phyloP scores from a whole-genome alignment of 371 early-diverging fungal species.

The Circinella umbellata region DNA sequence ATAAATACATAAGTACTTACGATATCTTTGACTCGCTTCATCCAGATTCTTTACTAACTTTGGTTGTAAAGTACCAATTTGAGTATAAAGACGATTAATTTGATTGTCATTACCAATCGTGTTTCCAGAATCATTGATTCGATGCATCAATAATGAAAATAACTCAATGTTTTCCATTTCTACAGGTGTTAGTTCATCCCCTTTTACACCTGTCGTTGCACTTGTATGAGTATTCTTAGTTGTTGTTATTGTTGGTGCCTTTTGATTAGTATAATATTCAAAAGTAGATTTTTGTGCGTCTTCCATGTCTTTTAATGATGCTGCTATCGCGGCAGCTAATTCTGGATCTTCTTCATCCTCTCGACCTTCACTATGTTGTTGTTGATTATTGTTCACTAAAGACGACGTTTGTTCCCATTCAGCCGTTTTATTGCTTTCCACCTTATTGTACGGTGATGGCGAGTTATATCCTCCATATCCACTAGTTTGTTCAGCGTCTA shows the following conservation, averaged over 20 bases:
- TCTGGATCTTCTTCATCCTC: constrained; percentile 84
- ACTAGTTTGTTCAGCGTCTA: constrained; percentile 62
- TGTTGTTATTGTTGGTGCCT: neutral
- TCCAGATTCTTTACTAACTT: constrained; percentile 71
- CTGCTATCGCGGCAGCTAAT: constrained; percentile 91
- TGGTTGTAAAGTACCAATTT: constrained; percentile 71
- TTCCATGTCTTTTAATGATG: constrained; percentile 77
- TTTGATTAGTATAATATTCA: constrained; percentile 14
- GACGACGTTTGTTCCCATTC: neutral
- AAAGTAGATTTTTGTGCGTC: constrained; percentile 16
- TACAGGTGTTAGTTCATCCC: constrained; percentile 50
- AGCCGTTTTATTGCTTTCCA: neutral
- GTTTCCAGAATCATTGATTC: constrained; percentile 50
- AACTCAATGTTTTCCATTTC: constrained; percentile 77
- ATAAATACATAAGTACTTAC: constrained; percentile 29
- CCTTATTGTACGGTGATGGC: constrained; percentile 14
- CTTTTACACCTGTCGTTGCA: neutral
- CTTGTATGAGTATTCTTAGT: no score
- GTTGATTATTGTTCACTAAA: no score
- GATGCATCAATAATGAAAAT: constrained; percentile 71
- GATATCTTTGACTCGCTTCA: constrained; percentile 69
- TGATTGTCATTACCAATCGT: constrained; percentile 66
- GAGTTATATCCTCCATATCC: constrained; percentile 17
- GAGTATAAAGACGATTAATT: constrained; percentile 66
- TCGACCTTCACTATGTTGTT: constrained; percentile 18